Conservation (phyloP, 805 yeast genomes). For the Candida chauliodis region DNA sequence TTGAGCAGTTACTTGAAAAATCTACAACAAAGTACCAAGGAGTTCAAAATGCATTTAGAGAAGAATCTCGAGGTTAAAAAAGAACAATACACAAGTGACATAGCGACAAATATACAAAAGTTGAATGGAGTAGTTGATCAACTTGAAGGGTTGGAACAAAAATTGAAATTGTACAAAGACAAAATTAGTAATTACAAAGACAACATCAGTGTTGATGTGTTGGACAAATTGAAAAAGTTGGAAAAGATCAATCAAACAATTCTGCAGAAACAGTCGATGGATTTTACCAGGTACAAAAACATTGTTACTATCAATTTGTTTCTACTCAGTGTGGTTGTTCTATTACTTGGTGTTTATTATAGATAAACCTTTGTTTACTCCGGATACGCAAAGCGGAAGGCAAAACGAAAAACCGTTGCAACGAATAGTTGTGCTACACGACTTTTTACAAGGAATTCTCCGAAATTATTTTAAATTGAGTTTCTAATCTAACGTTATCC, state of each 20-base stretch:
- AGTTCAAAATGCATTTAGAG: conserved; percentile 17
- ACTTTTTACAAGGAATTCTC: no score
- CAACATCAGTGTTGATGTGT: conserved; percentile 22
- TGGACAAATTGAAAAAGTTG: conserved; percentile 26
- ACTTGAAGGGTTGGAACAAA: conserved; percentile 22
- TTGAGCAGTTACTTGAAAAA: conserved; percentile 17
- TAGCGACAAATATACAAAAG: conserved; percentile 24
- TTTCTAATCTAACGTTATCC: no score
- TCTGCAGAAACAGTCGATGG: conserved; percentile 13
- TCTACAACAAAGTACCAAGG: conserved; percentile 17
- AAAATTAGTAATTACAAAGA: conserved; percentile 23
- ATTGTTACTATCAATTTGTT: background rate
- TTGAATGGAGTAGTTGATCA: conserved; percentile 25
- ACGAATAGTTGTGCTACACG: no score
- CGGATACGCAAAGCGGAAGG: no score
- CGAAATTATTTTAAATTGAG: no score
- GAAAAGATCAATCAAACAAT: conserved; percentile 29
- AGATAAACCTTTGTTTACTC: background rate
- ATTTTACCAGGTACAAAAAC: conserved; percentile 21
- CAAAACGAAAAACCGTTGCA: background rate
- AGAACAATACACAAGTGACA: conserved; percentile 20
- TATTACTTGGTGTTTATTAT: conserved; percentile 16
- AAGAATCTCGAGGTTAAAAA: conserved; percentile 16
- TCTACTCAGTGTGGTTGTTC: conserved; percentile 11
- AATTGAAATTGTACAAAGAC: conserved; percentile 22